Base-by-base conservation (phyloP, 1,139 yeast genomes). In the Entelexis paramagnoliae region DNA sequence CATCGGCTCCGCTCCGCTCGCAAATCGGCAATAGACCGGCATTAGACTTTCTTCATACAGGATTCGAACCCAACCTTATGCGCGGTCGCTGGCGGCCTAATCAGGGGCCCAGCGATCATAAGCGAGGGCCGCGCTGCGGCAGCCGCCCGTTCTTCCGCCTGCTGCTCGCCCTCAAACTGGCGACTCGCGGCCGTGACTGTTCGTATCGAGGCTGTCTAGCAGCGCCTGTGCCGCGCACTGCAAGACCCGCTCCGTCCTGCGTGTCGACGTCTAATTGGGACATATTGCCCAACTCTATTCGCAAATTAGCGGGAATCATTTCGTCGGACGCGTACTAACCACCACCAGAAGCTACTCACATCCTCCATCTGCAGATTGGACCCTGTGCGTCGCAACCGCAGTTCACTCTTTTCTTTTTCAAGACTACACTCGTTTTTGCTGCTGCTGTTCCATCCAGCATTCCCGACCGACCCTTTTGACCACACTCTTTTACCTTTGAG, bases 381-480 rank as follows among this genome's bases (percentile, higher is more conserved):
- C 20, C 36, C 19, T 22, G 46, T 42, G 46, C 11, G 29, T 20
- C 36, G 33, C 36, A 16, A 8, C 46, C 8, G 19, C 46, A 10
- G 28, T 42, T 36, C 46, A n/a, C 29, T 42, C 46, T 4, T 41
- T 42, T 32, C n/a, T n/a, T n/a, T n/a, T n/a, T n/a, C n/a, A n/a
- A 11, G 11, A 3, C 4, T 32, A 13, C 46, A 42, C 22, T 42
- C 46, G 26, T 42, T 36, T 36, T 30, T n/a, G 46, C 29, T 20
- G 22, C 20, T n/a, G 35, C 46, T 42, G 46, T 14, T 5, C 10
- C 35, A 14, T 19, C 2, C 34, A 29, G 35, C 45, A 20, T 29
- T 41, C 4, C 29, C 16, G 45, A 41, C 45, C 34, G 34, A 40
- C 44, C 44, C 33, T n/a, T n/a, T 13, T 17, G 17, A 28, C 45